A percentile compares a stretch with the other conserved stretches of the same genome.
These are phyloP conservation scores for Hansfordia pulvinata DNA, from an alignment of 2,329 filamentous ascomycete genomes.

Conservation along the genomic window DNA sequence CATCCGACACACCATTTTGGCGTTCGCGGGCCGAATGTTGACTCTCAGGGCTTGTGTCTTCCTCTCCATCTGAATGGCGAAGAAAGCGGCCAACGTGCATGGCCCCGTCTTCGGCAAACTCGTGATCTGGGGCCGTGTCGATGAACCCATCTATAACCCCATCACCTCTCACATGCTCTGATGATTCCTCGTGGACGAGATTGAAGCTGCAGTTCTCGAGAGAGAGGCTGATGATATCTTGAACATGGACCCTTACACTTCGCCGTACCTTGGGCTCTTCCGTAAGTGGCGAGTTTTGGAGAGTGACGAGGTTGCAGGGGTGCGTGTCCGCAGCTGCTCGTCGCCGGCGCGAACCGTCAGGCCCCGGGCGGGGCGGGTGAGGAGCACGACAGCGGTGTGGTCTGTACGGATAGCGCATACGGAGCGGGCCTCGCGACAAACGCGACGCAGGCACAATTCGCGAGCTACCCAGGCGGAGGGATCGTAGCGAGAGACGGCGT, in stretches of 20 bases:
- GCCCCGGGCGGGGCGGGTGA: constrained; percentile 14
- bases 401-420: constrained; percentile 9
- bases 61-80: no score
- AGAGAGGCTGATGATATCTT: constrained; percentile 14
- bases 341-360: constrained; percentile 15
- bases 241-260: constrained; percentile 8
- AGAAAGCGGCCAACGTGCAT: no score
- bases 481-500: constrained; percentile 13
- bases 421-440: constrained; percentile 14
- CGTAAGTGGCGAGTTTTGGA: neutral
- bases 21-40: no score
- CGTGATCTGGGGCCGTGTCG: no score
- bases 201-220: constrained; percentile 20
- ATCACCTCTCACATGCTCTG: no score
- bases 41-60: no score
- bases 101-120: no score
- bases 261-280: constrained; percentile 10
- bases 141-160: no score
- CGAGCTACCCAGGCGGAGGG: constrained; percentile 16
- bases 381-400: constrained; percentile 8
- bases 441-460: constrained; percentile 7
- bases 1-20: neutral
- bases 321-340: constrained; percentile 9
- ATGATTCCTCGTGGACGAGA: constrained; percentile 12
- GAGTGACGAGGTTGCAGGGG: constrained; percentile 3